Percentiles rank a stretch among this genome's conserved stretches.
Evolutionary conservation across 805 yeast species (phyloP).

Genomic region (Myxozyma neglecta): DNA sequence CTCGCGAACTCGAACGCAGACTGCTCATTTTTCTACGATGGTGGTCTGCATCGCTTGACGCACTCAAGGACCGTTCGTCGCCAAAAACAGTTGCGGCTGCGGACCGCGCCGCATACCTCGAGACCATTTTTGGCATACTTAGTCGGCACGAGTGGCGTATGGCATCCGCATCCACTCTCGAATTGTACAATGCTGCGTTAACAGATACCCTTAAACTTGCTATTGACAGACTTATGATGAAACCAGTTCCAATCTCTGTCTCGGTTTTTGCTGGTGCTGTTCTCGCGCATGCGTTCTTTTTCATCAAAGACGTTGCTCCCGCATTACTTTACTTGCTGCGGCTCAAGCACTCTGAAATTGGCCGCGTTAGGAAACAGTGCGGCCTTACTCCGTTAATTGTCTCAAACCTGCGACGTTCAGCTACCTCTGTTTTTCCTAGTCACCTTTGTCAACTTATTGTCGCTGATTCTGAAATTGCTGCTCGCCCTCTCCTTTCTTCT

Average conservation of each 20-base stretch:
- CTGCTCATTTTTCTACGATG: constrained; percentile 40
- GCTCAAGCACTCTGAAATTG: constrained; percentile 35
- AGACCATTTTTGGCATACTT: constrained; percentile 43
- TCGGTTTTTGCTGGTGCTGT: constrained; percentile 71
- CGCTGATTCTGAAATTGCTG: not conserved
- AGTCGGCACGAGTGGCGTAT: constrained; percentile 44
- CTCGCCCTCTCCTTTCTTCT: constrained; percentile 27
- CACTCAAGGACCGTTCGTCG: constrained; percentile 34
- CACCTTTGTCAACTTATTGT: constrained; percentile 37
- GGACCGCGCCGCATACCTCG: constrained; percentile 45
- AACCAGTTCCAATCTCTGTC: constrained; percentile 54
- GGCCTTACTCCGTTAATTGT: not conserved
- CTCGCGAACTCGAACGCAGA: constrained; percentile 33
- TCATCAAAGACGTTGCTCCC: constrained; percentile 55
- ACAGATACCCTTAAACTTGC: constrained; percentile 56
- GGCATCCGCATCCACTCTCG: constrained; percentile 17
- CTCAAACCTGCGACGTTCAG: not conserved
- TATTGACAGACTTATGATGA: constrained; percentile 50
- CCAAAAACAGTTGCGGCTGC: constrained; percentile 37
- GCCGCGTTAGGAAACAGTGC: constrained; percentile 32
- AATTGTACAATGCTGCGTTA: constrained; percentile 39
- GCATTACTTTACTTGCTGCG: constrained; percentile 41
- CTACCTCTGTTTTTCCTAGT: constrained; percentile 32
- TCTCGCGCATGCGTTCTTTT: constrained; percentile 62
- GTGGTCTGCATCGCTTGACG: constrained; percentile 43